Base-by-base conservation (phyloP, 805 yeast species). In the Saccharomycopsis sp. region DNA sequence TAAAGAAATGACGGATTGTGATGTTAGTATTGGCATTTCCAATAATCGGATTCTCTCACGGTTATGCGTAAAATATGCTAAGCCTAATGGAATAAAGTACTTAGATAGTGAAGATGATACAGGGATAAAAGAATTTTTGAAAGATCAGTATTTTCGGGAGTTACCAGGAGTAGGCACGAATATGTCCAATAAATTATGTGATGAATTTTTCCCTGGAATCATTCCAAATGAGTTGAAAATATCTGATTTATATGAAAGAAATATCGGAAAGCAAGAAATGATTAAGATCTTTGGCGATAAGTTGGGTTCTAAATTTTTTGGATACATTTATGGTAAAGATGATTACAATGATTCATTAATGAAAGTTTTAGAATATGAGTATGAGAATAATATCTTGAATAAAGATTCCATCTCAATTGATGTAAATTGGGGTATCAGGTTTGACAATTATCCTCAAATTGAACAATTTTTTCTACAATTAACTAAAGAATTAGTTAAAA, bases 351-450 rank as follows among this genome's bases (percentile, higher is more conserved):
- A 31, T 65, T 11, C 24, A 17, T 41, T 45, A 22, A 42, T 39
- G 8, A 29, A 42, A 19, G 29, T 22, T 9, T 20, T 49, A n/a
- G 19, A 34, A 27, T 33, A 43, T 17, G 50, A 49, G 32, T 46
- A 49, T 21, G 67, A 13, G 76, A 64, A 42, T 45, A 38, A 47
- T 27, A 31, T 47, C 40, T 68, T 78, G 16, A 70, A 75, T 9
- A 68, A 95, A 22, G 87, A 86, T 54, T 75, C 93, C 1, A 72
- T 90, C 0, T 86, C 95, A 0, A 83, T 88, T 3, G 97, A 90
- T 57, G 81, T 90, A 22, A 85, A 87, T 51, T 90, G 87, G 81
- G 97, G 96, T 0, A 84, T 90, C 1, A 59, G 97, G 39, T 83
- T 89, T 52, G 73, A 77, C 26, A 65, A 65, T 1, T 66, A 72